These are phyloP conservation scores for Anacardium occidentale DNA, from an alignment of 345 rosid species.

Conservation along the genomic window DNA sequence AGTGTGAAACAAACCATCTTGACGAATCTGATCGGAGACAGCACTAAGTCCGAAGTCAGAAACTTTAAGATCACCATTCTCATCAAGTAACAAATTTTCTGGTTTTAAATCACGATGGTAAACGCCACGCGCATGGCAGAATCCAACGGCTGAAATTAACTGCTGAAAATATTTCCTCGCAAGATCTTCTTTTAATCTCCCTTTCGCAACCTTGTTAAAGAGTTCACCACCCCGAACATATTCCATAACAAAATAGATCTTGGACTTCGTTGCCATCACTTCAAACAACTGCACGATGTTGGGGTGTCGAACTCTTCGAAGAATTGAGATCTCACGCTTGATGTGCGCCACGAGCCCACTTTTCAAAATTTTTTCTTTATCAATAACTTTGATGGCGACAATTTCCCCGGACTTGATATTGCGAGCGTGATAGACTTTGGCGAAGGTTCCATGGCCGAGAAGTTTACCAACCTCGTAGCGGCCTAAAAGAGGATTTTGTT, in stretches of 20 bases:
- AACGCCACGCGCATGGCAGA: conserved; percentile 82
- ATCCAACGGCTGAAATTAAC: conserved; percentile 65
- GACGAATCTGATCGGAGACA: conserved; percentile 66
- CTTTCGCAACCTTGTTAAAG: conserved; percentile 66
- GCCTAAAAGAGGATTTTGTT: conserved; percentile 56
- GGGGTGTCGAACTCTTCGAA: conserved; percentile 87
- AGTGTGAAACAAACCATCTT: conserved; percentile 77
- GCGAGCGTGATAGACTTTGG: conserved; percentile 80
- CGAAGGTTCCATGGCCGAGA: conserved; percentile 85
- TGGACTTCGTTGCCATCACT: conserved; percentile 84
- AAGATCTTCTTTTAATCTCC: conserved; percentile 56
- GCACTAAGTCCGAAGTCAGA: conserved; percentile 91
- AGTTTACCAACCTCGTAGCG: conserved; percentile 71
- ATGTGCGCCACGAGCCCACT: conserved; percentile 67
- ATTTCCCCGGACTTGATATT: conserved; percentile 46
- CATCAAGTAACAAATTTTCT: conserved; percentile 76
- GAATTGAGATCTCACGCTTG: conserved; percentile 78
- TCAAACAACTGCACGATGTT: conserved; percentile 74
- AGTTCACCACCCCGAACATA: conserved; percentile 78
- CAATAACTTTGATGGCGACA: conserved; percentile 79
- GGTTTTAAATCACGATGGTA: conserved; percentile 89
- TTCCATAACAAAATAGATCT: conserved; percentile 90
- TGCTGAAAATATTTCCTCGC: conserved; percentile 78
- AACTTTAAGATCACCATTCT: conserved; percentile 66
- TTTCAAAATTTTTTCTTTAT: conserved; percentile 69